Conservation (phyloP, 495 filamentous ascomycete species). For the Aspergillus asperescens region DNA sequence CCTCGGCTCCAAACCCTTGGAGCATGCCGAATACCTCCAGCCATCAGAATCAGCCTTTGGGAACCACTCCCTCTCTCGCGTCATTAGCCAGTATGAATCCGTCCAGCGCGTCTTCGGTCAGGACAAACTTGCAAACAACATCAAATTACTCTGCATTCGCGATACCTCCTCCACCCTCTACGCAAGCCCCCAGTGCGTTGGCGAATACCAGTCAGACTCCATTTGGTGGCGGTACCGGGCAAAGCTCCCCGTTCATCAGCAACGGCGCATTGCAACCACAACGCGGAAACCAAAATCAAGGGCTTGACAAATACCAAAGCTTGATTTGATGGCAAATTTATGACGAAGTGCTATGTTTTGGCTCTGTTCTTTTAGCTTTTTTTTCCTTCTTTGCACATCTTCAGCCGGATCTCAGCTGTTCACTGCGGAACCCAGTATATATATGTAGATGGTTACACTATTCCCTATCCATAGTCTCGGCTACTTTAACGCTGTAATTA, state of each 20-base stretch:
- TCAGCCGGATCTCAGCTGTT: not conserved
- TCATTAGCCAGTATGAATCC: constrained; percentile 26
- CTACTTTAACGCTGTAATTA: not conserved
- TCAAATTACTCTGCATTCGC: constrained; percentile 43
- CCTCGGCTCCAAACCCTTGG: constrained; percentile 30
- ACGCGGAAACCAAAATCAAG: constrained; percentile 35
- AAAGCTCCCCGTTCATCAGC: constrained; percentile 15
- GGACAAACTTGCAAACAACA: constrained; percentile 21
- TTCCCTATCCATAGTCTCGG: not conserved
- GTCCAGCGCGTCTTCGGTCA: constrained; percentile 17
- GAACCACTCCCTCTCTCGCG: constrained; percentile 24
- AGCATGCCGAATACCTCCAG: constrained; percentile 7
- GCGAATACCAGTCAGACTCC: constrained; percentile 15
- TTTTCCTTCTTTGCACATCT: not conserved
- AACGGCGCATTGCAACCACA: constrained; percentile 26
- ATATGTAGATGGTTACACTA: constrained; percentile 12
- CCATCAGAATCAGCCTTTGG: constrained; percentile 16
- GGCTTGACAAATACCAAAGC: constrained; percentile 78
- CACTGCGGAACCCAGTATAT: not conserved
- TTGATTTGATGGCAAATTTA: constrained; percentile 47
- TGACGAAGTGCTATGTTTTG: not conserved
- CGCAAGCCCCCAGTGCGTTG: constrained; percentile 4
- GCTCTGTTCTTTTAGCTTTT: constrained; percentile 12
- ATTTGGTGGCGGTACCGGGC: constrained; percentile 19
- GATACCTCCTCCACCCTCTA: constrained; percentile 42